Evolutionary conservation across 345 rosid genomes (phyloP).

Genomic region (Hypericum androsaemum): DNA sequence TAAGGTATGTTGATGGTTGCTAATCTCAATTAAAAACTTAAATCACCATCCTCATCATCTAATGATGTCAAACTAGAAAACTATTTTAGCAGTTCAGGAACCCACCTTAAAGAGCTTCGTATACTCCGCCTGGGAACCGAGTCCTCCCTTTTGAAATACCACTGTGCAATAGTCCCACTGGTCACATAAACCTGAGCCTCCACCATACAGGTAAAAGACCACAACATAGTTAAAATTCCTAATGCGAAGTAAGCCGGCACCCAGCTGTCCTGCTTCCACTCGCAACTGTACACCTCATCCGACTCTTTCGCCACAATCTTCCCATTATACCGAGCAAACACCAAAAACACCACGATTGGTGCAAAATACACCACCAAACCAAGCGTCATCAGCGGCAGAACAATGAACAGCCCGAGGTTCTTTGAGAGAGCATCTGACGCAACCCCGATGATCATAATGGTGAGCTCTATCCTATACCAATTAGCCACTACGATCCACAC

Average conservation of each 20-base stretch:
- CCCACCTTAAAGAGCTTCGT: constrained; percentile 71
- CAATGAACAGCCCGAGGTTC: constrained; percentile 62
- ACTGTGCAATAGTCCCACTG: constrained; percentile 73
- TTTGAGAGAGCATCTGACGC: constrained; percentile 71
- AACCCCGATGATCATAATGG: constrained; percentile 57
- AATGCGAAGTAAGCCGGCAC: constrained; percentile 79
- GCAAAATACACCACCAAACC: constrained; percentile 53
- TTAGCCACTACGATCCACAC: constrained; percentile 73
- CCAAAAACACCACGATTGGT: constrained; percentile 72
- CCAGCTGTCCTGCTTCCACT: constrained; percentile 85
- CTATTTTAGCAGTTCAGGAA: not conserved
- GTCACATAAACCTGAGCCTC: constrained; percentile 88
- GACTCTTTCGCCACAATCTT: constrained; percentile 49
- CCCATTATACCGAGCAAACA: constrained; percentile 69
- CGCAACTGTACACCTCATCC: constrained; percentile 48
- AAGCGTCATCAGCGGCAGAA: constrained; percentile 46
- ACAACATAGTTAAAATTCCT: constrained; percentile 75
- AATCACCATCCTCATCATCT: too few species aligned
- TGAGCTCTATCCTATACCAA: constrained; percentile 76
- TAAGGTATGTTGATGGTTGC: too few species aligned
- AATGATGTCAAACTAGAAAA: too few species aligned
- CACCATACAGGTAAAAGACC: constrained; percentile 70
- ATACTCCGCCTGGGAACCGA: constrained; percentile 49
- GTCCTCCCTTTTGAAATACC: constrained; percentile 82
- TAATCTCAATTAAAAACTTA: too few species aligned